These are phyloP conservation scores for Bretziella fagacearum DNA, from an alignment of 2,329 filamentous ascomycete genomes.

Conservation along the genomic window DNA sequence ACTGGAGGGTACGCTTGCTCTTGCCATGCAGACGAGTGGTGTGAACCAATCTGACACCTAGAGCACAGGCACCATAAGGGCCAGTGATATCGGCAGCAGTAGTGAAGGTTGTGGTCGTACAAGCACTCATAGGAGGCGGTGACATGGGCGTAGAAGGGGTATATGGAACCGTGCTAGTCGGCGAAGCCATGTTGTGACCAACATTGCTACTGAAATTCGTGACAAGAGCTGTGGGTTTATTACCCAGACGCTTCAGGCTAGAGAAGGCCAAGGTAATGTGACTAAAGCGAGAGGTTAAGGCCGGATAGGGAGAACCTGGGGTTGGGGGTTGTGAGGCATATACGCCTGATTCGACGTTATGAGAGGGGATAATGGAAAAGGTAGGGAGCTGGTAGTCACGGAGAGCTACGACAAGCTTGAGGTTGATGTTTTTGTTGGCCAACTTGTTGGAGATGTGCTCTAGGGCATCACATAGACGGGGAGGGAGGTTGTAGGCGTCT, in stretches of 20 bases:
- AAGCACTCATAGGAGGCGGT: constrained; percentile 31
- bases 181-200: constrained; percentile 11
- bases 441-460: constrained; percentile 41
- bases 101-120: constrained; percentile 28
- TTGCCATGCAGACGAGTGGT: constrained; percentile 28
- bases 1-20: constrained; percentile 31
- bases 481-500: constrained; percentile 39
- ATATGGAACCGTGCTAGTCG: constrained; percentile 17
- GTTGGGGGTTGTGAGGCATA: constrained; percentile 17
- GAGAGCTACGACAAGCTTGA: constrained; percentile 41
- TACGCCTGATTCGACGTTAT: constrained; percentile 2
- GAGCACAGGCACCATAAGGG: constrained; percentile 23
- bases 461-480: constrained; percentile 36
- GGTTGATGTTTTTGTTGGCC: constrained; percentile 35
- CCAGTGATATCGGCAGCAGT: constrained; percentile 21
- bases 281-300: neutral
- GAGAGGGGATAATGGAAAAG: constrained; percentile 10
- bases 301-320: constrained; percentile 20
- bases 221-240: neutral
- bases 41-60: constrained; percentile 35
- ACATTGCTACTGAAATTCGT: neutral
- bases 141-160: constrained; percentile 27
- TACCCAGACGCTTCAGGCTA: neutral
- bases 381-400: constrained; percentile 36
- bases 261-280: constrained; percentile 1